phyloP scores from a whole-genome alignment of 345 rosid genomes.

The Acer negundo region DNA sequence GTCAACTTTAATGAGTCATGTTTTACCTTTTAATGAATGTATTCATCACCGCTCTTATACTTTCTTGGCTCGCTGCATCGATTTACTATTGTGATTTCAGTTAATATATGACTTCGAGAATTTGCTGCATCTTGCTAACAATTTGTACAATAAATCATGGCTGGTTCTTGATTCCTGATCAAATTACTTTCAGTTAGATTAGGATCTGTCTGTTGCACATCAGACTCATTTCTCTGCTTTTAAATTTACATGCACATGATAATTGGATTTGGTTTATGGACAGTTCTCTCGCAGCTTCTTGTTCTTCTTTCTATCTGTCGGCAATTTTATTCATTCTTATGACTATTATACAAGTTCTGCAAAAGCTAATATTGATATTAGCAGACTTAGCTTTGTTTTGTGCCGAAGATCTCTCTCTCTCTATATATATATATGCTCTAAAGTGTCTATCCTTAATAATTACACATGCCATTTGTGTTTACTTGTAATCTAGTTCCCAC shows the following conservation, averaged over 20 bases:
- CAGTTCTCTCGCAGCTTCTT: background rate
- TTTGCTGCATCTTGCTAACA: conserved; percentile 2
- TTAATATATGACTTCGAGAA: background rate
- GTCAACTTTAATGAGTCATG: background rate
- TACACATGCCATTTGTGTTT: background rate
- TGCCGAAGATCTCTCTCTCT: background rate
- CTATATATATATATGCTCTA: background rate
- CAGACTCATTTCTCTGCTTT: conserved; percentile 1
- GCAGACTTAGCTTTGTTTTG: background rate
- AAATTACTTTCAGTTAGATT: background rate
- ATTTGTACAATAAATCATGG: background rate
- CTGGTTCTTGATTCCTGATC: background rate
- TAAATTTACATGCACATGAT: background rate
- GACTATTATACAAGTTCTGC: background rate
- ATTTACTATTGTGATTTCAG: background rate
- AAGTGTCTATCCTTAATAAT: background rate
- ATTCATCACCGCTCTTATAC: background rate
- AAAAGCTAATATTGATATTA: background rate
- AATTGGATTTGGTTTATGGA: background rate
- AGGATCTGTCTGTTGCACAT: background rate
- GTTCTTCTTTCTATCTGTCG: background rate
- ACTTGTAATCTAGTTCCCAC: background rate
- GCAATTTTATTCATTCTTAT: background rate
- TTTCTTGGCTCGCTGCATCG: background rate
- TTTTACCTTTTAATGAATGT: background rate